Base-by-base conservation (phyloP, 2,329 filamentous ascomycete genomes). In the Lanzia echinophila region DNA sequence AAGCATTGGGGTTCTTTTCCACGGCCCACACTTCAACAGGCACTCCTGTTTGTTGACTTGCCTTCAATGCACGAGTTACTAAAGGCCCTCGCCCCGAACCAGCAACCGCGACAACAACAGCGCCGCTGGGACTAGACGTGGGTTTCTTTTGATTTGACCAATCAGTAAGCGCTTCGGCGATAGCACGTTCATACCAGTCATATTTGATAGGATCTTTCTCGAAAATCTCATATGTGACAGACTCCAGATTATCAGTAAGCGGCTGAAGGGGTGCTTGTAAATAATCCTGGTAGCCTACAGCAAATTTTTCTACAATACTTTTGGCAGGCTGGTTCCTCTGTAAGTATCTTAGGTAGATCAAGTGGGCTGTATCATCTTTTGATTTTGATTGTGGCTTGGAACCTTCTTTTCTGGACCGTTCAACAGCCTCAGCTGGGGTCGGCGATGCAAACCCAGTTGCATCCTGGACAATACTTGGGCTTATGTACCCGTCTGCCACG, bases 171-270 rank as follows among this genome's bases (percentile, higher is more conserved):
- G 94, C 92, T 60, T 88, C 82, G 3, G 82, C 81, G 54, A 95
- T 86, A 13, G 94, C 94, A 44, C 79, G 77, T 69, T 97, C 90
- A 68, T 99, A 99, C 78, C 92, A 95, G 60, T 90, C 84, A 68
- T 99, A 99, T 71, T 99, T 99, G 72, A 99, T 88, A 0, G 94
- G 94, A 60, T 99, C 95, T 62, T 95, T 95, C 69, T 99, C 94
- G 65, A 99, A 99, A 2, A 97, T 92, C 68, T 99, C 94, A 69
- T 99, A 99, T 0, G 94, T 99, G 41, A 95, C 88, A 45, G 90
- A 96, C 69, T 99, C 95, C 13, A 99, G 78, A 63, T 99, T 99
- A 70, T 99, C 94, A 0, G 92, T 92, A 13, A 99, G 77, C 0
- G 94, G 94, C 69, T 99, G 95, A 39, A 99, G 76, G 2, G 94